Base-by-base conservation (phyloP, 306 rosid genomes). In the Gynostemma pentaphyllum region DNA sequence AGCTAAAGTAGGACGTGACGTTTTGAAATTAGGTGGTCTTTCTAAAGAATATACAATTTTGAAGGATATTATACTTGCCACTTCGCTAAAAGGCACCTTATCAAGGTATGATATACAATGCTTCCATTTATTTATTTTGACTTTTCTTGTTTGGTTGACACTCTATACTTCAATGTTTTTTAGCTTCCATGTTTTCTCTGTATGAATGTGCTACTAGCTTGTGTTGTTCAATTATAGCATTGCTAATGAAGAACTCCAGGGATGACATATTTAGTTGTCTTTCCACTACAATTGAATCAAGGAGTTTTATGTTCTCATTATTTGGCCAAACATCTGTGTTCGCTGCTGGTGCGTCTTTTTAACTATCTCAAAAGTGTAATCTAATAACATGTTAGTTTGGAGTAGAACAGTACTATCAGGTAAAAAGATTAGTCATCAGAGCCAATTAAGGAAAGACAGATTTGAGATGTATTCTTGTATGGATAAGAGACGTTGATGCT, bases 21-120 rank as follows among this genome's bases (percentile, higher is more conserved):
- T 56, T 66, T 65, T 75, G 56, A 81, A 78, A 75, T 74, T 91
- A 75, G 96, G 95, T 42, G 96, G 92, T 68, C 86, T 91, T 67
- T 87, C 88, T 12, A 79, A 82, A 77, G 98, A 91, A 72, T 86
- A 80, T 69, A 70, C 78, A 52, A 71, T 72, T 70, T 72, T 91
- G 66, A 87, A 80, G 87, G 84, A 75, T 51, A 83, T 88, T 24
- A 81, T 81, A 71, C 53, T 85, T 73, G 69, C 76, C 52, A 82
- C 87, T 8, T 87, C 87, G 40, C 45, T 57, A 22, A 68, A 80
- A n/a, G 37, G 45, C 80, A 65, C 70, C 47, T 70, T 87, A 51
- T 82, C 91, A 49, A 77, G 96, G 98, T 91, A 85, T 64, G 75
- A 46, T 59, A 37, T 60, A 40, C 62, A 32, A 29, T 30, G 65